These are phyloP conservation scores for Hypoxylon sp. DNA, from an alignment of 2,329 filamentous ascomycete species.

Conservation along the genomic window DNA sequence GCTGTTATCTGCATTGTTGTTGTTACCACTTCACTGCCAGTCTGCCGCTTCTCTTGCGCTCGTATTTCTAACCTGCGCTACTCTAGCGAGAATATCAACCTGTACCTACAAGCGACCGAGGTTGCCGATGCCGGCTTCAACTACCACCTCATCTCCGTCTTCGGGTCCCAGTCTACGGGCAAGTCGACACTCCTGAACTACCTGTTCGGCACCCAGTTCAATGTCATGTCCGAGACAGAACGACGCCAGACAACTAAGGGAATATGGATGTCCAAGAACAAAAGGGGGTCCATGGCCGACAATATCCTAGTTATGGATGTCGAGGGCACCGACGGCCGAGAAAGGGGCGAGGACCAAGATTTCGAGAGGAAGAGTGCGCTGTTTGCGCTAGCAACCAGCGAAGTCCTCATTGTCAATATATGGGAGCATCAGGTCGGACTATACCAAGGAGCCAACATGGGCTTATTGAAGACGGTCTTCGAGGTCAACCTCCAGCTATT, in stretches of 20 bases:
- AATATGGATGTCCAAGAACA: slow-evolving; percentile 99
- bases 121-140: slow-evolving; percentile 94
- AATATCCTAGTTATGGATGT: slow-evolving; percentile 99
- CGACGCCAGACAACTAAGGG: slow-evolving; percentile 97
- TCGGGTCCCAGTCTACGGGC: slow-evolving; percentile 97
- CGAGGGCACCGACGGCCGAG: slow-evolving; percentile 94
- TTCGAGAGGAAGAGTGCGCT: slow-evolving; percentile 98
- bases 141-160: slow-evolving; percentile 98
- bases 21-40: slow-evolving; percentile 2
- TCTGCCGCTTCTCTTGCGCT: neutral
- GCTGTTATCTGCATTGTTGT: slow-evolving; percentile 22
- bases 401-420: slow-evolving; percentile 97
- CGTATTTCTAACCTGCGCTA: slow-evolving; percentile 25
- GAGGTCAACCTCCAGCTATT: slow-evolving; percentile 98
- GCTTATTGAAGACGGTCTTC: slow-evolving; percentile 96
- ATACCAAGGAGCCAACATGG: slow-evolving; percentile 99
- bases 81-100: slow-evolving; percentile 74
- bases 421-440: slow-evolving; percentile 99
- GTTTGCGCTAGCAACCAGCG: slow-evolving; percentile 95
- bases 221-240: slow-evolving; percentile 95
- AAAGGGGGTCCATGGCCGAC: slow-evolving; percentile 82
- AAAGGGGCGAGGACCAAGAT: slow-evolving; percentile 97
- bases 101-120: slow-evolving; percentile 81
- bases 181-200: slow-evolving; percentile 97
- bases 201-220: slow-evolving; percentile 94